phyloP scores from a whole-genome alignment of 2,329 filamentous ascomycete species.

The Ophiostoma quercus region DNA sequence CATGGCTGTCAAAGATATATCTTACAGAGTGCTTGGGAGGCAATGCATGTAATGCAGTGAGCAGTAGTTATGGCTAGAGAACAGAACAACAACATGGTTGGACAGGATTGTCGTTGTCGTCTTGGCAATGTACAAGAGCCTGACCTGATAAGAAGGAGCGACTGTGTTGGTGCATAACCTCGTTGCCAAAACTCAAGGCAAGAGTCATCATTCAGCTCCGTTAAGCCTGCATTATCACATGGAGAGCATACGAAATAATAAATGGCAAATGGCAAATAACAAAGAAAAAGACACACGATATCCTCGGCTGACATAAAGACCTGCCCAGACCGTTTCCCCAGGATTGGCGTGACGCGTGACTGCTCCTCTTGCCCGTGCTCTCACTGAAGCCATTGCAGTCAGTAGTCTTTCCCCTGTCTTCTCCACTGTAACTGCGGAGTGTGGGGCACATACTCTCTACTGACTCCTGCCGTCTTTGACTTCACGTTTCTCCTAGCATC shows the following conservation, averaged over 20 bases:
- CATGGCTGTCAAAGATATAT: not conserved
- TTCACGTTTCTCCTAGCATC: too few relatives aligned
- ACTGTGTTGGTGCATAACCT: not conserved
- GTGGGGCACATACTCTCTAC: not conserved
- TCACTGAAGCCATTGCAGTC: too few relatives aligned
- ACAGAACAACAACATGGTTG: not conserved
- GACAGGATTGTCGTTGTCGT: not conserved
- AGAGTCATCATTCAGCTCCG: too few relatives aligned
- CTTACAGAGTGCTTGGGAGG: not conserved
- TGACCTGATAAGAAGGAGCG: not conserved
- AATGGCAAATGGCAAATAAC: not conserved
- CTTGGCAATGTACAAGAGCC: not conserved
- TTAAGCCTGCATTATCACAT: not conserved
- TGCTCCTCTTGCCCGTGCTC: not conserved
- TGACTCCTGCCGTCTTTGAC: too few relatives aligned
- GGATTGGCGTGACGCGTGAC: not conserved
- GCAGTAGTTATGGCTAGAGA: not conserved
- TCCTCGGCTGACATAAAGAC: not conserved
- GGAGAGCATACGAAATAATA: not conserved
- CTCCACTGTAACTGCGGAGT: constrained; percentile 3
- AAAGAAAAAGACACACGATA: not conserved
- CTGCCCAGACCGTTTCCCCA: constrained; percentile 7
- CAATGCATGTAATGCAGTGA: not conserved
- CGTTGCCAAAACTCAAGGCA: too few relatives aligned
- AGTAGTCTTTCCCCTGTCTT: not conserved